Percentiles rank a stretch among this genome's conserved stretches.
Conservation (phyloP, 148 eudicot genomes). For the Arbutus unedo region DNA sequence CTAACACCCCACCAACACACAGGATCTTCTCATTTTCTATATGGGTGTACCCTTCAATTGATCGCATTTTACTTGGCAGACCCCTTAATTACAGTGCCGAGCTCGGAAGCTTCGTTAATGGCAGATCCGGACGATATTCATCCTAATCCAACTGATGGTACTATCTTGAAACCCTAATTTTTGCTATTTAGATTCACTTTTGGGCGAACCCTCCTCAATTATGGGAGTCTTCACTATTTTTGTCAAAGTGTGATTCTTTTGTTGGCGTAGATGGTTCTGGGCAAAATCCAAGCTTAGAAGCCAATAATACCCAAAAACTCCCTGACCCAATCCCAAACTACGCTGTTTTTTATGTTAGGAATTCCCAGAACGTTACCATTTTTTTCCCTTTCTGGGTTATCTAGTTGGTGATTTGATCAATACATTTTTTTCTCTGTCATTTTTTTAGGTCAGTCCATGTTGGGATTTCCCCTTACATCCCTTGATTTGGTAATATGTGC, state of each 20-base stretch:
- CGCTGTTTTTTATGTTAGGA: conserved; percentile 17
- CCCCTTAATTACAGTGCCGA: conserved; percentile 8
- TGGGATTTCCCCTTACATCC: conserved; percentile 57
- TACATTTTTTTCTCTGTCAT: background rate
- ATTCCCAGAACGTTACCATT: background rate
- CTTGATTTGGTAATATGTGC: conserved; percentile 73
- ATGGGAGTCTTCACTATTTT: background rate
- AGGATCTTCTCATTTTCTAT: background rate
- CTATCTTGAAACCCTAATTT: background rate
- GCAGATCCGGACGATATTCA: conserved; percentile 19
- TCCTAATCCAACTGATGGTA: conserved; percentile 29
- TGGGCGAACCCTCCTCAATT: conserved; percentile 7
- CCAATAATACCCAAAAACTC: conserved; percentile 3
- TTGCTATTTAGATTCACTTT: background rate
- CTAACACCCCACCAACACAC: background rate
- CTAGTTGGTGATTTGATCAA: background rate
- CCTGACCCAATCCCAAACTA: conserved; percentile 12
- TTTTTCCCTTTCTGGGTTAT: background rate
- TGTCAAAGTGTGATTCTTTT: background rate
- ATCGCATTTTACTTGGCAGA: conserved; percentile 21
- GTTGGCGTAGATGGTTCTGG: conserved; percentile 6
- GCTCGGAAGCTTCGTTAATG: conserved; percentile 29
- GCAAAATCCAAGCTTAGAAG: conserved; percentile 15
- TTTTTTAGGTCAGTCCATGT: conserved; percentile 40
- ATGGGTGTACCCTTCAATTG: background rate